phyloP scores from a whole-genome alignment of 148 eudicot genomes.

The Chenopodium berlandieri region DNA sequence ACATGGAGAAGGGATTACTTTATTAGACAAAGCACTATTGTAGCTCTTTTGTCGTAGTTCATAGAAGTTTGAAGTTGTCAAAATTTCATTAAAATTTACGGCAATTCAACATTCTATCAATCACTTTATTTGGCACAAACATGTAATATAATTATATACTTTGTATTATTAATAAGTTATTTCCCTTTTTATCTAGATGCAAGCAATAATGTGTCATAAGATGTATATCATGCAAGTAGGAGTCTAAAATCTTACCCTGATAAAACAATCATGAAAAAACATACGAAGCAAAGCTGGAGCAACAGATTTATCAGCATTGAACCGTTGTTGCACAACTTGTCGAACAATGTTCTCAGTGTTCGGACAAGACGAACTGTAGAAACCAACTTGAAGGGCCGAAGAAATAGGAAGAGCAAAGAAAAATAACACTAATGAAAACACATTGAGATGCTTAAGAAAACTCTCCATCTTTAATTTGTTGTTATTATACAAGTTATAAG shows the following conservation, averaged over 20 bases:
- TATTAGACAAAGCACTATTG: no score
- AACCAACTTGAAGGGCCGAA: not conserved
- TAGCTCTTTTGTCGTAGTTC: no score
- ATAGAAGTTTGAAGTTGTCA: no score
- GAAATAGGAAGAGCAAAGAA: not conserved
- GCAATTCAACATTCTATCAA: no score
- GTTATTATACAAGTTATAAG: not conserved
- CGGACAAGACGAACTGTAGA: not conserved
- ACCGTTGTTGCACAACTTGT: not conserved
- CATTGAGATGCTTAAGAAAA: not conserved
- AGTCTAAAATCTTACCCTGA: not conserved
- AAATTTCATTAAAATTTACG: no score
- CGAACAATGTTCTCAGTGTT: not conserved
- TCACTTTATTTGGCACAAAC: no score
- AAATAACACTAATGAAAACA: not conserved
- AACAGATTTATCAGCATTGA: not conserved
- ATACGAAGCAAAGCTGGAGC: not conserved
- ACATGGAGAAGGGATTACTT: no score
- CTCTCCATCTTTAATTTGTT: not conserved
- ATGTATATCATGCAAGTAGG: not conserved
- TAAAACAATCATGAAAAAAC: not conserved
- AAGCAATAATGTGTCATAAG: no score
- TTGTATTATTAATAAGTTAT: no score
- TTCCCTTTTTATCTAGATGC: no score
- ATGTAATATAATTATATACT: no score